phyloP scores from a whole-genome alignment of 2,329 filamentous ascomycete genomes.

The Hymenoscyphus infarciens region DNA sequence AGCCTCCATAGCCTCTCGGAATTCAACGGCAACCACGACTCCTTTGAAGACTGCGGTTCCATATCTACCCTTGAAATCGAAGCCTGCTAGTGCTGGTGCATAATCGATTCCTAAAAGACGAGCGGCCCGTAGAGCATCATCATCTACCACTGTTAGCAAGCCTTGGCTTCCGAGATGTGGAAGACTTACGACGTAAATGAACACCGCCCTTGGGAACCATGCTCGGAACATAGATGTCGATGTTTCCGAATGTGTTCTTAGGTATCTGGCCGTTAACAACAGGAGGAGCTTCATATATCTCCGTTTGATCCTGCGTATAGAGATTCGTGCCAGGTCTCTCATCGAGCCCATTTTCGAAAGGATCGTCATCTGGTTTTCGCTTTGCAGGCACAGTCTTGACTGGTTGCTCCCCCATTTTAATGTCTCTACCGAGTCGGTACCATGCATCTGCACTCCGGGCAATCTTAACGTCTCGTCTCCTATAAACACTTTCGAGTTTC shows the following conservation, averaged over 20 bases:
- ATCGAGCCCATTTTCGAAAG: conserved; percentile 40
- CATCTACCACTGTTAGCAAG: conserved; percentile 40
- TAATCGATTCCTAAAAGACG: conserved; percentile 76
- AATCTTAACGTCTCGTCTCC: conserved; percentile 73
- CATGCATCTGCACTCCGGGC: conserved; percentile 82
- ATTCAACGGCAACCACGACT: conserved; percentile 69
- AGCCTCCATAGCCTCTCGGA: conserved; percentile 66
- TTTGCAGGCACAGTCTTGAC: conserved; percentile 65
- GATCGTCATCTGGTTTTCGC: conserved; percentile 38
- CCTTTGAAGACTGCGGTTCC: conserved; percentile 82
- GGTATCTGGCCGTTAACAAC: conserved; percentile 74
- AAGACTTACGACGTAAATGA: conserved; percentile 58
- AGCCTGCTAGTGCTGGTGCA: conserved; percentile 85
- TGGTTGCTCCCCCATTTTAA: conserved; percentile 75
- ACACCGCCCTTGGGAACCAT: conserved; percentile 84
- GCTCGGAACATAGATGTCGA: conserved; percentile 85
- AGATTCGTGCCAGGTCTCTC: conserved; percentile 53
- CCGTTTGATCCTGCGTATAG: conserved; percentile 63
- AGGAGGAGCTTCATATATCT: conserved; percentile 70
- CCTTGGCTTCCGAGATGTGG: neutral
- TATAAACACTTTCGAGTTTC: conserved; percentile 72
- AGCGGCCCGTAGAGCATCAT: conserved; percentile 66
- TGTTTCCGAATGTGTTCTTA: conserved; percentile 89
- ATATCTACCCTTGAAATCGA: conserved; percentile 79
- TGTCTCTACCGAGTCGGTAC: conserved; percentile 81